phyloP scores from a whole-genome alignment of 148 eudicot genomes.

The Suaeda aralocaspica region DNA sequence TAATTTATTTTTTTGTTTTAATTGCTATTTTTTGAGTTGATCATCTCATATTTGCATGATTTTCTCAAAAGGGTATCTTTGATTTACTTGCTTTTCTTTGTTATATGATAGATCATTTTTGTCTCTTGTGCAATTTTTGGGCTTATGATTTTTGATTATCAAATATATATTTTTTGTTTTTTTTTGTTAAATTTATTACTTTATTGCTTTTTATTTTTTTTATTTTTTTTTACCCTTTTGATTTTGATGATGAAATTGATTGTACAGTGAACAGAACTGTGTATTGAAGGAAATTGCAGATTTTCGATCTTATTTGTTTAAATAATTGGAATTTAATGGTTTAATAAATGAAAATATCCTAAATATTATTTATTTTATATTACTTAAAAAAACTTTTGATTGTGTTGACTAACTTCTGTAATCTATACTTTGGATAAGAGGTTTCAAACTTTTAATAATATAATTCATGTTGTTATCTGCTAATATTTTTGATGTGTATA shows the following conservation, averaged over 20 bases:
- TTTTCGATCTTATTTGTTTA: neutral
- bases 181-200: neutral
- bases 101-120: slow-evolving; percentile 10
- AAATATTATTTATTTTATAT: neutral
- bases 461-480: slow-evolving; percentile 9
- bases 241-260: neutral
- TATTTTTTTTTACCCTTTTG: neutral
- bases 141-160: neutral
- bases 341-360: neutral
- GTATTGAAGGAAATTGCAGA: neutral
- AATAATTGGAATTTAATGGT: neutral
- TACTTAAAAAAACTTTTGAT: neutral
- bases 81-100: slow-evolving; percentile 13
- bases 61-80: slow-evolving; percentile 21
- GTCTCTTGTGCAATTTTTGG: neutral
- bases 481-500: neutral
- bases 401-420: slow-evolving; percentile 8
- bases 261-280: neutral
- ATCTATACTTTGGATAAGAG: neutral
- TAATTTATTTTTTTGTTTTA: neutral
- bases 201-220: neutral
- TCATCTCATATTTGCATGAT: slow-evolving; percentile 11
- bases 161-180: neutral
- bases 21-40: neutral
- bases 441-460: neutral